Conservation (phyloP, 2,329 filamentous ascomycete genomes). For the Pseudogymnoascus sp. region DNA sequence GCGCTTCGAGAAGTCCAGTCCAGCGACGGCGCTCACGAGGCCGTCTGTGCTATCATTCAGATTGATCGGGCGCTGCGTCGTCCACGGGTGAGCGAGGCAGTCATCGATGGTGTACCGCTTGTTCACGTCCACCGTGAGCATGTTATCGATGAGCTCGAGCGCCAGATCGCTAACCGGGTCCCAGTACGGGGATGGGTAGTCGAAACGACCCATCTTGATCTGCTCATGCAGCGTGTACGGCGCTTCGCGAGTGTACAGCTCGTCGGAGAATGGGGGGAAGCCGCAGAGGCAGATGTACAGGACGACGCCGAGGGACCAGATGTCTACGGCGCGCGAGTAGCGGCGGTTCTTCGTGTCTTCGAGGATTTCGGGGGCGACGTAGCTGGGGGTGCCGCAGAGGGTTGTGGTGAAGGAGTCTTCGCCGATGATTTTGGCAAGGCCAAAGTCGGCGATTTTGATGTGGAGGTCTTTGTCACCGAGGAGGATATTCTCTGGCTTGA, state of each 20-base stretch:
- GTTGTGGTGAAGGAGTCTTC: slow-evolving; percentile 98
- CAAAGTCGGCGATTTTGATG: slow-evolving; percentile 93
- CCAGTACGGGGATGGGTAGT: slow-evolving; percentile 97
- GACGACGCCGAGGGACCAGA: slow-evolving; percentile 97
- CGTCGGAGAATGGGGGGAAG: slow-evolving; percentile 94
- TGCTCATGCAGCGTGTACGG: slow-evolving; percentile 83
- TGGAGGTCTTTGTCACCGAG: slow-evolving; percentile 75
- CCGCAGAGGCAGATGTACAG: slow-evolving; percentile 96
- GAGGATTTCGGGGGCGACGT: slow-evolving; percentile 92
- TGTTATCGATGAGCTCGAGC: slow-evolving; percentile 83
- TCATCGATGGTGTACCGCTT: slow-evolving; percentile 82
- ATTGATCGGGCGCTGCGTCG: slow-evolving; percentile 51
- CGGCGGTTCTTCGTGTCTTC: slow-evolving; percentile 71
- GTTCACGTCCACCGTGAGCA: slow-evolving; percentile 83
- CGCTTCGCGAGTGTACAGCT: slow-evolving; percentile 71
- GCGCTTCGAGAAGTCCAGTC: slow-evolving; percentile 74
- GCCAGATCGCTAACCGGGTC: slow-evolving; percentile 79
- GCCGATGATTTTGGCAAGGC: slow-evolving; percentile 94
- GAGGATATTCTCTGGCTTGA: slow-evolving; percentile 95
- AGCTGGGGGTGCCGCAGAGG: slow-evolving; percentile 90
- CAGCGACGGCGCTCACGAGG: slow-evolving; percentile 74
- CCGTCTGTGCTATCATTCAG: slow-evolving; percentile 85
- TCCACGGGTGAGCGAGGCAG: slow-evolving; percentile 87
- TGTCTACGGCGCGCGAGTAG: slow-evolving; percentile 90
- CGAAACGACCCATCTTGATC: slow-evolving; percentile 80